Evolutionary conservation across 2,329 filamentous ascomycete genomes (phyloP).

Genomic region (Pseudocercospora fuligena): DNA sequence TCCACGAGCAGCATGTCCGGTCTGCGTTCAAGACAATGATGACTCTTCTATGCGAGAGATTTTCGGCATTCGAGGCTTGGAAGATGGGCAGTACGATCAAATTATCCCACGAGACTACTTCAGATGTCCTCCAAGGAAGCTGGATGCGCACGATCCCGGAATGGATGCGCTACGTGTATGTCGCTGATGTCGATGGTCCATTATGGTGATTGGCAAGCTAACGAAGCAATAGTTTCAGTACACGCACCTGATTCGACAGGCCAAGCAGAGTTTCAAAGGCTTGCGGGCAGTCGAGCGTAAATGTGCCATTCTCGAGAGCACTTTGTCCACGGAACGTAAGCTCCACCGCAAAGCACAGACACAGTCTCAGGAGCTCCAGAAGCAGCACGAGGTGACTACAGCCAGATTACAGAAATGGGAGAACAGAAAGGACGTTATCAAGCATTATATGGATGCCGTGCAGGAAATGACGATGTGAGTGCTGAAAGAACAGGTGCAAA

Average conservation of each 20-base stretch:
- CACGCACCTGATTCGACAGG: constrained; percentile 42
- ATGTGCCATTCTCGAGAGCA: constrained; percentile 28
- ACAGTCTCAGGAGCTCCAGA: constrained; percentile 27
- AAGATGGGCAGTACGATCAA: constrained; percentile 48
- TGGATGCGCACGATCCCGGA: constrained; percentile 41
- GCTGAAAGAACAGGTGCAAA: background rate
- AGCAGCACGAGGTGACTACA: constrained; percentile 34
- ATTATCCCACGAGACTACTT: constrained; percentile 52
- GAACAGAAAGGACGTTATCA: constrained; percentile 40
- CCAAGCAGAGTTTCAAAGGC: constrained; percentile 31
- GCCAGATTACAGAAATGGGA: constrained; percentile 40
- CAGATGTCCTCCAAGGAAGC: constrained; percentile 49
- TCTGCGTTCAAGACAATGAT: constrained; percentile 44
- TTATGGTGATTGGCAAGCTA: background rate
- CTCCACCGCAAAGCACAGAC: constrained; percentile 25
- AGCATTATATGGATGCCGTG: constrained; percentile 44
- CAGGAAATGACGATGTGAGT: constrained; percentile 40
- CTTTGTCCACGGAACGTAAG: constrained; percentile 35
- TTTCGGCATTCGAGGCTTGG: constrained; percentile 52
- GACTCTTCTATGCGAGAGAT: constrained; percentile 45
- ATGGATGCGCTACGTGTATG: constrained; percentile 51
- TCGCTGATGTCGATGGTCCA: background rate
- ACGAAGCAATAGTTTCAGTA: constrained; percentile 54
- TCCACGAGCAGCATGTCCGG: constrained; percentile 52
- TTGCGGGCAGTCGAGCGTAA: constrained; percentile 34